These are phyloP conservation scores for Catunica adiposa DNA, from an alignment of 2,329 filamentous ascomycete genomes.

Conservation along the genomic window DNA sequence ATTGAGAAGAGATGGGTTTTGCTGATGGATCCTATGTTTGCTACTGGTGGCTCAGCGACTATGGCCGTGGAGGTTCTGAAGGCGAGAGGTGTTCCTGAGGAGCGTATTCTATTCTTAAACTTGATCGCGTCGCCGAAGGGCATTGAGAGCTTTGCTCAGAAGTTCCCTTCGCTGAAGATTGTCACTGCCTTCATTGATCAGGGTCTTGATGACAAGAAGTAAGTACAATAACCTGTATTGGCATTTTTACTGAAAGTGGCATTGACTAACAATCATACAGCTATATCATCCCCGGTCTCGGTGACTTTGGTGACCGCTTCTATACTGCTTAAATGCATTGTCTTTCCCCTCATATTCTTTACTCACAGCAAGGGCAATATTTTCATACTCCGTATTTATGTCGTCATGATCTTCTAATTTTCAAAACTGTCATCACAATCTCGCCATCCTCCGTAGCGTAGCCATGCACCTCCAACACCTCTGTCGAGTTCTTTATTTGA, in stretches of 20 bases:
- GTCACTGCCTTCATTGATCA: slow-evolving; percentile 89
- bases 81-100: slow-evolving; percentile 78
- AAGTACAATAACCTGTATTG: slow-evolving; percentile 22
- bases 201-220: slow-evolving; percentile 97
- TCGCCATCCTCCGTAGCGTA: too few relatives aligned
- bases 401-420: too few relatives aligned
- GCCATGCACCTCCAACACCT: too few relatives aligned
- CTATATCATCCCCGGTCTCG: slow-evolving; percentile 86
- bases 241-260: background rate
- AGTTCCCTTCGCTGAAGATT: slow-evolving; percentile 76
- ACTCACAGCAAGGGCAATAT: background rate
- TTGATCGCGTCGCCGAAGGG: slow-evolving; percentile 94
- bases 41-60: slow-evolving; percentile 86
- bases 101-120: slow-evolving; percentile 90
- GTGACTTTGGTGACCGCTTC: slow-evolving; percentile 90
- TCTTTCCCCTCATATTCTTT: background rate
- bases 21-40: slow-evolving; percentile 96
- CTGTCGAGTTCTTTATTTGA: background rate
- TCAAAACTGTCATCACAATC: too few relatives aligned
- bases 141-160: slow-evolving; percentile 71
- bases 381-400: background rate
- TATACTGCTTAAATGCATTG: slow-evolving; percentile 41
- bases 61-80: slow-evolving; percentile 94
- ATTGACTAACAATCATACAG: slow-evolving; percentile 29
- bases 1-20: slow-evolving; percentile 88